Base-by-base conservation (phyloP, 129 eudicot genomes). In the Helianthus tuberosus region DNA sequence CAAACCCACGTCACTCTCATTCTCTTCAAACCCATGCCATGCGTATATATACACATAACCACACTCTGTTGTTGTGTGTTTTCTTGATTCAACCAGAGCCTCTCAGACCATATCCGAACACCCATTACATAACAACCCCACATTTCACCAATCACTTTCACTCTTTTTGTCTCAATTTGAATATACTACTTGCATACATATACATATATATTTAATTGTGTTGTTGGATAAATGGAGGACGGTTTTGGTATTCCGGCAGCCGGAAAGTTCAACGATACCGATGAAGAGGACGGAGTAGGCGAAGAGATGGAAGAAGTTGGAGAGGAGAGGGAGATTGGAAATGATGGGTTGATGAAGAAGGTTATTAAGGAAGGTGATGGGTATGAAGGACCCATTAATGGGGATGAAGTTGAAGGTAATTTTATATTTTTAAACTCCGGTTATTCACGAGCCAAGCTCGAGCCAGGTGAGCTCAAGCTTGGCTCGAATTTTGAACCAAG, bases 351-450 rank as follows among this genome's bases (percentile, higher is more conserved):
- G 77, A 78, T 63, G 77, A 78, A 78, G 64, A 78, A 53, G 62
- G 53, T 78, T 46, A 2, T 78, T 0, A 71, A 78, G 61, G 77
- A 78, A 71, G 82, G 82, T 71, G 82, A 71, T 78, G 77, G 82
- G 11, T 78, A 67, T 67, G 82, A 78, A 29, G 27, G 10, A 0
- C 82, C 82, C 51, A 43, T 78, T 63, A 71, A n/a, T 43, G 82
- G 82, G 3, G 82, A 71, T 78, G 82, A 78, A 71, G 77, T 78
- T 63, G 77, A 71, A 78, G 77, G 82, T 78, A 71, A 15, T 25
- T 70, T 68, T 2, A 5, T 6, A 66, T 6, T 41, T 41, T 2
- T 41, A 6, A 2, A 43, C 36, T 32, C 0, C 0, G 47, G 47
- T 8, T 43, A 11, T 43, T 43, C 47, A 8, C 4, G 47, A 43